phyloP scores from a whole-genome alignment of 2,329 filamentous ascomycete species.

The Pestalotiopsis sp. region DNA sequence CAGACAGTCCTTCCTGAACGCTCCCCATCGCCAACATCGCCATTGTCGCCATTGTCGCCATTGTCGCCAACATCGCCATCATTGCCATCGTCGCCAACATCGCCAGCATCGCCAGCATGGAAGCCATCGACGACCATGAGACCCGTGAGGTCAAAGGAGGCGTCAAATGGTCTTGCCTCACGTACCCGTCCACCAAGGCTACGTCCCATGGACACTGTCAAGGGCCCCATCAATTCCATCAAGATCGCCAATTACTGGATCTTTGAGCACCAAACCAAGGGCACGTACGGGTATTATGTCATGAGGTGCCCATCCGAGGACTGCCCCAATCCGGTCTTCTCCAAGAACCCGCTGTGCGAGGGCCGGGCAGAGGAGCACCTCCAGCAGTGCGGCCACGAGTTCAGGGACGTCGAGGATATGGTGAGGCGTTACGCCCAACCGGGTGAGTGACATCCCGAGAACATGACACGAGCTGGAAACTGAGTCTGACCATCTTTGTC shows the following conservation, averaged over 20 bases:
- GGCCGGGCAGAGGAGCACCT: slow-evolving; percentile 12
- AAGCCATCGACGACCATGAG: neutral
- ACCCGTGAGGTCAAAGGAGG: neutral
- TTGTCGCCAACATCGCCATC: neutral
- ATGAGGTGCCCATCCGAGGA: slow-evolving; percentile 13
- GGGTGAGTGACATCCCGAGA: slow-evolving; percentile 4
- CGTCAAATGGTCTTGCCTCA: neutral
- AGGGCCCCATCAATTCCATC: slow-evolving; percentile 2
- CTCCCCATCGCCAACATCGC: neutral
- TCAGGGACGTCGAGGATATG: slow-evolving; percentile 9
- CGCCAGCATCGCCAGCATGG: neutral
- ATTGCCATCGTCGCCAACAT: neutral
- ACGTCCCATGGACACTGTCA: neutral
- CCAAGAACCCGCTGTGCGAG: slow-evolving; percentile 12
- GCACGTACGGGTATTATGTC: slow-evolving; percentile 8
- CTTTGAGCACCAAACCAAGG: slow-evolving; percentile 7
- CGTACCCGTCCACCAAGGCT: neutral
- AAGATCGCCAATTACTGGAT: slow-evolving; percentile 16
- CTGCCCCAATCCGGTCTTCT: slow-evolving; percentile 15
- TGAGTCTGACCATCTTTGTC: neutral
- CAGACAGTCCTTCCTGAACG: neutral
- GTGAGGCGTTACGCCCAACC: slow-evolving; percentile 14
- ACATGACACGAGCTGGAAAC: neutral
- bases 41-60: neutral
- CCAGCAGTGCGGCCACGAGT: slow-evolving; percentile 8